Evolutionary conservation across 257 asterid genomes (phyloP).

Genomic region (Lantana camara): DNA sequence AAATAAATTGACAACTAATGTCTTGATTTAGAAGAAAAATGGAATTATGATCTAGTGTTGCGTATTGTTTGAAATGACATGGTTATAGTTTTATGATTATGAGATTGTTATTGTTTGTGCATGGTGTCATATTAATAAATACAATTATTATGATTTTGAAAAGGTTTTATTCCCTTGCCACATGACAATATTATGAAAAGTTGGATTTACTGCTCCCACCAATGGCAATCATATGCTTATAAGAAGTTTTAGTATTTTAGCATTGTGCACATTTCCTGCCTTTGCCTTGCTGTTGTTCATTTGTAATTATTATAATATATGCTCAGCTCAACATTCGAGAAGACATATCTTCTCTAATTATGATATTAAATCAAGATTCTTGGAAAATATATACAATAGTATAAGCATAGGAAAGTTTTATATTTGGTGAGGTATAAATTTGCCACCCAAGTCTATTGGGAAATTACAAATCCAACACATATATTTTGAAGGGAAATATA

Average conservation of each 20-base stretch:
- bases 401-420: too few species aligned
- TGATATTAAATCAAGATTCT: not conserved
- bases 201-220: slow-evolving; percentile 38
- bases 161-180: not conserved
- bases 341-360: slow-evolving; percentile 8
- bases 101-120: too few species aligned
- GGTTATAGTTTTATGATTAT: not conserved
- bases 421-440: too few species aligned
- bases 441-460: too few species aligned
- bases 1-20: too few species aligned
- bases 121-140: too few species aligned
- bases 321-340: slow-evolving; percentile 30
- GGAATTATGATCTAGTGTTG: not conserved
- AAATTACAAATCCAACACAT: too few species aligned
- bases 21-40: too few species aligned
- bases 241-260: too few species aligned
- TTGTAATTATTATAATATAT: not conserved
- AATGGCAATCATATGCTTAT: slow-evolving; percentile 37
- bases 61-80: slow-evolving; percentile 13
- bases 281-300: slow-evolving; percentile 8
- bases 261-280: too few species aligned
- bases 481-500: too few species aligned
- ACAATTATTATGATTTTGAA: slow-evolving; percentile 29
- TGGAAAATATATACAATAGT: not conserved
- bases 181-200: slow-evolving; percentile 13